Evolutionary conservation across 805 yeast genomes (phyloP).

Genomic region (Ogataea philodendri): DNA sequence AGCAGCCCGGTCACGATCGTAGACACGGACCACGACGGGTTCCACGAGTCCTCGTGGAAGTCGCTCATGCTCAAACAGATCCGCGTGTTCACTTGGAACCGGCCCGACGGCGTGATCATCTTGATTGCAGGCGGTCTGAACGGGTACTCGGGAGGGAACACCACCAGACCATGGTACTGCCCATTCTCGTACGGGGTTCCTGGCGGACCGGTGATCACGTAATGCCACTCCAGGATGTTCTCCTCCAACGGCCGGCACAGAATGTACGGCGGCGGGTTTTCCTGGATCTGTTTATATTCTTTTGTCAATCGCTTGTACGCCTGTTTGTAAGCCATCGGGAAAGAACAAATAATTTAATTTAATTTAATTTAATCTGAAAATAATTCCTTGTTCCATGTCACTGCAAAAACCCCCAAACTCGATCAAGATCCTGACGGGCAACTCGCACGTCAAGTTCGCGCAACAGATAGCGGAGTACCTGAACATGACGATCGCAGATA

Average conservation of each 20-base stretch:
- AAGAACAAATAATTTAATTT: constrained; percentile 2
- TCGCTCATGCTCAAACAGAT: constrained; percentile 92
- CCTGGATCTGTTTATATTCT: constrained; percentile 75
- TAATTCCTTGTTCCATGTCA: constrained; percentile 31
- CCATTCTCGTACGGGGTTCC: constrained; percentile 84
- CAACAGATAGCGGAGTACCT: constrained; percentile 63
- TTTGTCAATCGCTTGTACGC: constrained; percentile 54
- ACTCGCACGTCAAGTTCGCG: constrained; percentile 86
- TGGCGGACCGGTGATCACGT: constrained; percentile 88
- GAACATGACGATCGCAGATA: constrained; percentile 65
- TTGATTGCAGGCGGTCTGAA: constrained; percentile 88
- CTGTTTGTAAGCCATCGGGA: constrained; percentile 31
- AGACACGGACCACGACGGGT: constrained; percentile 93
- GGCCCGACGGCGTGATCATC: constrained; percentile 87
- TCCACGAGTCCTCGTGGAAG: constrained; percentile 93
- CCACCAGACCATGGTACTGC: constrained; percentile 84
- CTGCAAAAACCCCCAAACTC: constrained; percentile 38
- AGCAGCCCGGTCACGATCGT: constrained; percentile 84
- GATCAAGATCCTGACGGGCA: constrained; percentile 54
- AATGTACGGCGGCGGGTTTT: constrained; percentile 82
- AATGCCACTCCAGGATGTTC: constrained; percentile 92
- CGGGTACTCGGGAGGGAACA: constrained; percentile 84
- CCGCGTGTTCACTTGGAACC: constrained; percentile 77
- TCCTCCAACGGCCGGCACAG: constrained; percentile 83
- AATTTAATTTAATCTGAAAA: neutral